Percentiles rank a stretch among this genome's conserved stretches.
Conservation (phyloP, 2,329 filamentous ascomycete genomes). For the Fonsecaea pedrosoi region DNA sequence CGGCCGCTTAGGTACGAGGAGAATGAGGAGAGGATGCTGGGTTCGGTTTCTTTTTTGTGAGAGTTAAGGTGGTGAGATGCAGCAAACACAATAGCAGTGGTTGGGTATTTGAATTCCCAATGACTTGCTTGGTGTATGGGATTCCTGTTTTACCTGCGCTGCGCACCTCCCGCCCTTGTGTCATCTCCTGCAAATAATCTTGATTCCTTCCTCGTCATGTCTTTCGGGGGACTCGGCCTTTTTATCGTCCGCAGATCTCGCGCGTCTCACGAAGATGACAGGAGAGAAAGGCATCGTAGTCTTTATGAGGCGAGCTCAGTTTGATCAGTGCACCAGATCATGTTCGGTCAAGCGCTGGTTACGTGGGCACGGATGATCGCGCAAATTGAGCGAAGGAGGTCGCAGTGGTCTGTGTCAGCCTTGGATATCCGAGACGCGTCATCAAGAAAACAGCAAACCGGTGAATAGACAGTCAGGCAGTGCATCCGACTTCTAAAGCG, state of each 20-base stretch:
- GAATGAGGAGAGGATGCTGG: constrained; percentile 1
- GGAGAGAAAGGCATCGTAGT: not conserved
- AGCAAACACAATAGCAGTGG: not conserved
- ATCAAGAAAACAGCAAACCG: not conserved
- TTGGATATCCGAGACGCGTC: not conserved
- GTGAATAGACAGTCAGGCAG: not conserved
- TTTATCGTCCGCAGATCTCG: not conserved
- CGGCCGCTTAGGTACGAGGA: constrained; percentile 3
- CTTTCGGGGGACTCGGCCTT: not conserved
- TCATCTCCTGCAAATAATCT: not conserved
- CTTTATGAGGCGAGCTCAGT: not conserved
- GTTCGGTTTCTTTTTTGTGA: not conserved
- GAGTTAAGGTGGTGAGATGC: not conserved
- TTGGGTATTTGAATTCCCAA: not conserved
- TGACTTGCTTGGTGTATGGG: not conserved
- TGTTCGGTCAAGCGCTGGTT: not conserved
- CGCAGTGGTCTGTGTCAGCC: not conserved
- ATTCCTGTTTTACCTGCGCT: not conserved
- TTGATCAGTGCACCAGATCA: not conserved
- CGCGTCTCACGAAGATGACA: not conserved
- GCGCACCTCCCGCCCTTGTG: not conserved
- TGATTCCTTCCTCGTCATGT: not conserved
- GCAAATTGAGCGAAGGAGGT: not conserved
- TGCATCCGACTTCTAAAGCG: not conserved
- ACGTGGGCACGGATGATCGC: not conserved